phyloP scores from a whole-genome alignment of 805 yeast species.

The Schizosaccharomyces octosporus region DNA sequence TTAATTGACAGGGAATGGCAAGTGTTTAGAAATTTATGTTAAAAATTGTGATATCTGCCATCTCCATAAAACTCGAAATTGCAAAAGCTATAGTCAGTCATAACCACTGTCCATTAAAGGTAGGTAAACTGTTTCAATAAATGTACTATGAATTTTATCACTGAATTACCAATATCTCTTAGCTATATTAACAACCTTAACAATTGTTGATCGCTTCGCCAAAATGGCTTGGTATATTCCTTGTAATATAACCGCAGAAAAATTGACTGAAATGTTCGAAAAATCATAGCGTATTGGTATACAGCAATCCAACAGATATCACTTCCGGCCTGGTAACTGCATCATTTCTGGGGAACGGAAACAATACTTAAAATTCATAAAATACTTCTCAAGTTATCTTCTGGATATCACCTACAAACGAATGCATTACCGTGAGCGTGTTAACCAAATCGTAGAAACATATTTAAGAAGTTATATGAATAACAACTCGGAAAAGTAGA shows the following conservation, averaged over 20 bases:
- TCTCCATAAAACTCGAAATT: neutral
- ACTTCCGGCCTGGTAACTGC: too few species aligned
- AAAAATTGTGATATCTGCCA: neutral
- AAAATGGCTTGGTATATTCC: constrained; percentile 9
- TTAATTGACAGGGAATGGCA: neutral
- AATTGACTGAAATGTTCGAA: neutral
- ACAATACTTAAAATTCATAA: neutral
- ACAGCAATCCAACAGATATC: neutral
- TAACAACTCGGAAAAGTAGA: neutral
- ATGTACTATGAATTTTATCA: constrained; percentile 7
- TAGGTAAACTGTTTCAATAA: constrained; percentile 4
- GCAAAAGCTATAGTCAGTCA: constrained; percentile 3
- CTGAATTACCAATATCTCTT: constrained; percentile 5
- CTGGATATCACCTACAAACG: neutral
- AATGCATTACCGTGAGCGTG: neutral
- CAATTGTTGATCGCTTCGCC: constrained; percentile 8
- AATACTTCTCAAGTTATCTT: neutral
- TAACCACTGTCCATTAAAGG: constrained; percentile 7
- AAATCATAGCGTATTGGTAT: neutral
- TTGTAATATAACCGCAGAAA: neutral
- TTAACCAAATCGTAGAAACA: neutral
- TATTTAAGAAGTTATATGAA: neutral
- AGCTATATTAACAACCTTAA: constrained; percentile 6
- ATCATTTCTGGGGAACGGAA: neutral
- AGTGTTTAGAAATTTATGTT: neutral